Base-by-base conservation (phyloP, 2,329 filamentous ascomycete species). In the Aquanectria penicillioides region DNA sequence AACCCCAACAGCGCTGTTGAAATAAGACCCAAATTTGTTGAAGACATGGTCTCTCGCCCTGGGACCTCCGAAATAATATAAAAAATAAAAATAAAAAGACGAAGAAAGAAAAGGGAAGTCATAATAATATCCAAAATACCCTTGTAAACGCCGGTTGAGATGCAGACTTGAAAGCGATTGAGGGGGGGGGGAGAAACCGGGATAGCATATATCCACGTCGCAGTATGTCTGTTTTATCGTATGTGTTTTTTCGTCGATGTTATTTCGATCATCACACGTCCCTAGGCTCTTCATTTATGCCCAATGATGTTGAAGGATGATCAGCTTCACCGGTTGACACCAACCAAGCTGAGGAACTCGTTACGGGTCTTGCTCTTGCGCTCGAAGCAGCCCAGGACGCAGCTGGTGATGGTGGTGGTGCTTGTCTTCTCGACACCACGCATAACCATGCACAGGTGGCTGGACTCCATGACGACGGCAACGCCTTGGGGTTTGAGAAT, bases 371-470 rank as follows among this genome's bases (percentile, higher is more conserved):
- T 97, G 61, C 93, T 92, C 69, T 92, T 93, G 60, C 89, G 89
- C 73, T 97, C 89, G 83, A 99, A 97, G 71, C 93, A 94, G 33
- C 95, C 95, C n/a, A 98, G 86, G 78, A 99, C 96, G 75, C 94
- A 98, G 80, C 93, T 97, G 15, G 95, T 99, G 31, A 96, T 95
- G 6, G 95, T 98, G 15, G 86, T 90, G 47, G 91, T 89, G 34
- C 84, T 86, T 0, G 93, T 93, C 83, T 99, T 97, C 74, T 97
- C 87, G 9, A 99, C 94, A n/a, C 95, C 95, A 41, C 95, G 88
- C 94, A 97, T 98, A 13, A 97, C 93, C 94, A 98, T 99, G 82
- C 95, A 99, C 41, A 98, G 81, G 78, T 99, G 95, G 71, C 88
- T 94, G 12, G 92, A 96, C 73, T 99, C 95, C 90, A 99, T 97